These are phyloP conservation scores for Arctostaphylos glauca DNA, from an alignment of 148 eudicot genomes.

Conservation along the genomic window DNA sequence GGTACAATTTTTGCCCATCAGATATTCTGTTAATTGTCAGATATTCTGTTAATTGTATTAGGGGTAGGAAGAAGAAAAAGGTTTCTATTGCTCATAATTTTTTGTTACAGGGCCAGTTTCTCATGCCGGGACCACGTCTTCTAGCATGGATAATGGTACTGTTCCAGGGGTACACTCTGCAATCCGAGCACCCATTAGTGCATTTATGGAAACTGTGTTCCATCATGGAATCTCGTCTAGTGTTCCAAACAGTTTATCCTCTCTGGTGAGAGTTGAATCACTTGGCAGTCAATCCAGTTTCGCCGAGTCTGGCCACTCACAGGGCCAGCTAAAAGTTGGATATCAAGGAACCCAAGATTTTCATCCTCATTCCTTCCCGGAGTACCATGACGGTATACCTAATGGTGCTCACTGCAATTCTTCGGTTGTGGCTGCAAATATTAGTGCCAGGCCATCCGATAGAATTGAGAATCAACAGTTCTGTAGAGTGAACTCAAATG, in stretches of 20 bases:
- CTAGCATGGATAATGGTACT: constrained; percentile 35
- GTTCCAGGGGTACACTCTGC: constrained; percentile 26
- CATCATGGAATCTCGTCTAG: constrained; percentile 56
- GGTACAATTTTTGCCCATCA: constrained; percentile 30
- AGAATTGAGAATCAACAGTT: constrained; percentile 46
- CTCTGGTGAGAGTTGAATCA: constrained; percentile 49
- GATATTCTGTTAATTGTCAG: no score
- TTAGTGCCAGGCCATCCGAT: constrained; percentile 34
- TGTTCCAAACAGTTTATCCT: constrained; percentile 55
- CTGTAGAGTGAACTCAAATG: constrained; percentile 40
- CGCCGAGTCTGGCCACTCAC: constrained; percentile 37
- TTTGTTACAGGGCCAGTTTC: constrained; percentile 42
- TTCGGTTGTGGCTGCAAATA: constrained; percentile 33
- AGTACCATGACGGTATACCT: constrained; percentile 48
- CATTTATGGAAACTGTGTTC: constrained; percentile 32
- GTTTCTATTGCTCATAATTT: background rate
- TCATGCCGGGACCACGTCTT: constrained; percentile 32
- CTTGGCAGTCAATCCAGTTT: constrained; percentile 41
- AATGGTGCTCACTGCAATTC: constrained; percentile 41
- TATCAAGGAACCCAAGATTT: constrained; percentile 32
- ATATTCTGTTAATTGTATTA: background rate
- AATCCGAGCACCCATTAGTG: constrained; percentile 31
- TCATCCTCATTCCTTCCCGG: constrained; percentile 67
- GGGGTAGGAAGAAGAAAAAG: background rate
- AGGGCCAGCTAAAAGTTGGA: constrained; percentile 36